These are phyloP conservation scores for Nicotiana sylvestris DNA, from an alignment of 257 asterid genomes.

Conservation along the genomic window DNA sequence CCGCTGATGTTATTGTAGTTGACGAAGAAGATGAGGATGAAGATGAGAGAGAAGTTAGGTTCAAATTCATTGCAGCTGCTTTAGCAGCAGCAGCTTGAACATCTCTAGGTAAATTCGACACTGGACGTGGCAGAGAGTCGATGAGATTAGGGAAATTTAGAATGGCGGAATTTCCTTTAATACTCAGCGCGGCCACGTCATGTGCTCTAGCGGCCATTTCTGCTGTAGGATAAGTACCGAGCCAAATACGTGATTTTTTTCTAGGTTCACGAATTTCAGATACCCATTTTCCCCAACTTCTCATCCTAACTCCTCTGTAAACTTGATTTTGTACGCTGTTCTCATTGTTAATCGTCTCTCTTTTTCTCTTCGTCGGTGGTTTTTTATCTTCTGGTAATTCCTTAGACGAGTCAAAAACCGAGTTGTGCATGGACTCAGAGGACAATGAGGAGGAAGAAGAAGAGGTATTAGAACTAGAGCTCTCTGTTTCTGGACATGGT, in stretches of 20 bases:
- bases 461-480: background rate
- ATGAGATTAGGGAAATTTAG: slow-evolving; percentile 11
- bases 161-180: slow-evolving; percentile 5
- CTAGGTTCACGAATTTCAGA: slow-evolving; percentile 16
- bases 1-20: background rate
- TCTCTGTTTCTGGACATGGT: background rate
- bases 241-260: slow-evolving; percentile 17
- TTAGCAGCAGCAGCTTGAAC: slow-evolving; percentile 9
- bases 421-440: background rate
- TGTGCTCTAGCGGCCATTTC: slow-evolving; percentile 2
- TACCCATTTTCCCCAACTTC: slow-evolving; percentile 19
- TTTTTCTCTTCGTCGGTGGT: background rate
- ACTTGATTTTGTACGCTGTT: background rate
- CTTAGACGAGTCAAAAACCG: too few relatives aligned
- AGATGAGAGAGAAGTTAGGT: background rate
- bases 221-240: background rate
- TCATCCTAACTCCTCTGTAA: slow-evolving; percentile 14
- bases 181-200: slow-evolving; percentile 9
- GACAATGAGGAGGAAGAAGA: background rate
- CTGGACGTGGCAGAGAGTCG: slow-evolving; percentile 1
- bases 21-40: background rate
- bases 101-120: slow-evolving; percentile 1
- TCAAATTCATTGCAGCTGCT: slow-evolving; percentile 2
- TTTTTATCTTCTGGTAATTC: background rate
- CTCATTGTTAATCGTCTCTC: background rate